These are phyloP conservation scores for Monilinia vaccinii-corymbosi DNA, from an alignment of 2,329 filamentous ascomycete species.

Conservation along the genomic window DNA sequence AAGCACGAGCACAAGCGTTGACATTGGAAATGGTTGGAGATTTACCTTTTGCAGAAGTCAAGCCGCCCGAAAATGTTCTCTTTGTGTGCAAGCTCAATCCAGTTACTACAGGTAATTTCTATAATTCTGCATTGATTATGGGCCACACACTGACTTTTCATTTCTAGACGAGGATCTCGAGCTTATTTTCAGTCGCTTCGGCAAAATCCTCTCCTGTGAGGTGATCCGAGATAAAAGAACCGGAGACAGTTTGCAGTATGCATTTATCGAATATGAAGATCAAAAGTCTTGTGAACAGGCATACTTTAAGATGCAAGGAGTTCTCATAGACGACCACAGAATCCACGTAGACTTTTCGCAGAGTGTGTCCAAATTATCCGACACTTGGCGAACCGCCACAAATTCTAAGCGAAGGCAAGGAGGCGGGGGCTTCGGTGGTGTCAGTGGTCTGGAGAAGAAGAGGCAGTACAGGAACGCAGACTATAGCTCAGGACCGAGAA, in stretches of 20 bases:
- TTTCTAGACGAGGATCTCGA: constrained; percentile 74
- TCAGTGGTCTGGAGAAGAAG: constrained; percentile 79
- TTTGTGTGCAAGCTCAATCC: constrained; percentile 99
- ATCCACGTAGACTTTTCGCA: constrained; percentile 99
- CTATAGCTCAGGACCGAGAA: constrained; percentile 29
- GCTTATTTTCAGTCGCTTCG: constrained; percentile 94
- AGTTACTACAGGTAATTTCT: constrained; percentile 59
- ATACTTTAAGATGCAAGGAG: constrained; percentile 98
- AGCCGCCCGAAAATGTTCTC: constrained; percentile 90
- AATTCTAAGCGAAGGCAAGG: constrained; percentile 64
- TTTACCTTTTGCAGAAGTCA: constrained; percentile 92
- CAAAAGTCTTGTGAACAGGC: constrained; percentile 89
- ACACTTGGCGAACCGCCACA: constrained; percentile 78
- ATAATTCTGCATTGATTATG: neutral
- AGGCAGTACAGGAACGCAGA: constrained; percentile 66
- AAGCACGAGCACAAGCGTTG: constrained; percentile 86
- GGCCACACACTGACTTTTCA: constrained; percentile 6
- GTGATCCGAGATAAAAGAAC: constrained; percentile 91
- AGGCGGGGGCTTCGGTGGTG: constrained; percentile 81
- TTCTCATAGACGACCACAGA: constrained; percentile 90
- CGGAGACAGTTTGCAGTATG: constrained; percentile 91
- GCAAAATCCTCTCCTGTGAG: constrained; percentile 89
- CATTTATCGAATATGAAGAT: constrained; percentile 93
- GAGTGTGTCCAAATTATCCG: constrained; percentile 79
- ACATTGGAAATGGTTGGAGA: constrained; percentile 98